Conservation (phyloP, 2,329 filamentous ascomycete species). For the Pseudopyrenochaeta lycopersici region DNA sequence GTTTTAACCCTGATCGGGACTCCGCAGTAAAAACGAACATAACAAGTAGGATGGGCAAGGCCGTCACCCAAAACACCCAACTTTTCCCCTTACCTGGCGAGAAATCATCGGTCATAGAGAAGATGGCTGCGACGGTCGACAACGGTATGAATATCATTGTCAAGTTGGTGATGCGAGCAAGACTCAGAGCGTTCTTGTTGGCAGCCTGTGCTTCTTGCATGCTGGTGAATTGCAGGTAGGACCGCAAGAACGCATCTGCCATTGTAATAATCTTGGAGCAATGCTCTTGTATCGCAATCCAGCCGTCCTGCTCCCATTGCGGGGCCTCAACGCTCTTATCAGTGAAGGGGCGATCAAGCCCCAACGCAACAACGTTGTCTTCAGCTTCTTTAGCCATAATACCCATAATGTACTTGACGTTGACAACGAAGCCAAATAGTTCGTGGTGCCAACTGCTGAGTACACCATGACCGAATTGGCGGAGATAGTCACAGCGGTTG, state of each 20-base stretch:
- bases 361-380: slow-evolving; percentile 13
- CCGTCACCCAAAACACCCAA: slow-evolving; percentile 12
- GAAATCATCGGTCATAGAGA: slow-evolving; percentile 15
- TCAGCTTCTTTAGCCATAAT: slow-evolving; percentile 10
- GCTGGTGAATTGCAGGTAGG: slow-evolving; percentile 10
- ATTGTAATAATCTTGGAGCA: background rate
- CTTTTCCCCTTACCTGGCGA: slow-evolving; percentile 6
- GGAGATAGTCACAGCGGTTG: slow-evolving; percentile 5
- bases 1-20: background rate
- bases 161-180: slow-evolving; percentile 6
- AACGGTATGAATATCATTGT: slow-evolving; percentile 19
- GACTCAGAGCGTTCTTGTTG: slow-evolving; percentile 7
- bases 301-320: slow-evolving; percentile 14
- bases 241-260: slow-evolving; percentile 1
- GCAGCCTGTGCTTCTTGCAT: slow-evolving; percentile 15
- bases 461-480: background rate
- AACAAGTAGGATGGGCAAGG: background rate
- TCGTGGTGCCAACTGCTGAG: slow-evolving; percentile 10
- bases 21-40: background rate
- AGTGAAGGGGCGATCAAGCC: background rate
- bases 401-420: slow-evolving; percentile 7
- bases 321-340: background rate
- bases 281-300: slow-evolving; percentile 8
- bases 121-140: slow-evolving; percentile 8
- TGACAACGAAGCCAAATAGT: slow-evolving; percentile 12